Evolutionary conservation across 129 eudicot genomes (phyloP).

Genomic region (Flaveria bidentis): DNA sequence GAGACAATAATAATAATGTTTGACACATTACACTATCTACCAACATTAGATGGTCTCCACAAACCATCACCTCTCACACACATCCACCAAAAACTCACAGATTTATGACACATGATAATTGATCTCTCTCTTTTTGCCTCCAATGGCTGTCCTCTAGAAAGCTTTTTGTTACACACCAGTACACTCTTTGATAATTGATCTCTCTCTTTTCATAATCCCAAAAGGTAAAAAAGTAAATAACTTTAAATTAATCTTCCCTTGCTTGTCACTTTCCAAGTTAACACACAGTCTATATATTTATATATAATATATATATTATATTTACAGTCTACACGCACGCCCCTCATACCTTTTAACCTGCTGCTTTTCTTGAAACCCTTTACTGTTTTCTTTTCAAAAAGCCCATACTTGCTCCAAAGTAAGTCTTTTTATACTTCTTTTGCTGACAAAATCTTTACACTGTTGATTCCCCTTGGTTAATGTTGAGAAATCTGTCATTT

Average conservation of each 20-base stretch:
- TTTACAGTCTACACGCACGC: constrained; percentile 38
- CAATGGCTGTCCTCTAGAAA: constrained; percentile 26
- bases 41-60: constrained; percentile 37
- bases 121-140: too few relatives aligned
- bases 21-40: constrained; percentile 35
- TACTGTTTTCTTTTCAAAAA: constrained; percentile 30
- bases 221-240: constrained; percentile 22
- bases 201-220: constrained; percentile 11
- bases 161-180: constrained; percentile 17
- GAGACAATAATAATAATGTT: constrained; percentile 28
- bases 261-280: constrained; percentile 5
- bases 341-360: constrained; percentile 34
- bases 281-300: not conserved
- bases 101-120: too few relatives aligned
- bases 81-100: constrained; percentile 21
- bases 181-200: constrained; percentile 11
- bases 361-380: constrained; percentile 30
- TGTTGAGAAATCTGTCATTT: constrained; percentile 28
- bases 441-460: constrained; percentile 42
- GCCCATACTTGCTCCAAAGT: constrained; percentile 42
- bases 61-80: constrained; percentile 22
- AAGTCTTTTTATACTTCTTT: constrained; percentile 34
- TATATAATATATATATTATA: not conserved
- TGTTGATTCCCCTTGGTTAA: constrained; percentile 23
- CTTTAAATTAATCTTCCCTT: constrained; percentile 27